Conservation (phyloP, 768 basidiomycete species). For the Serendipita vermifera region DNA sequence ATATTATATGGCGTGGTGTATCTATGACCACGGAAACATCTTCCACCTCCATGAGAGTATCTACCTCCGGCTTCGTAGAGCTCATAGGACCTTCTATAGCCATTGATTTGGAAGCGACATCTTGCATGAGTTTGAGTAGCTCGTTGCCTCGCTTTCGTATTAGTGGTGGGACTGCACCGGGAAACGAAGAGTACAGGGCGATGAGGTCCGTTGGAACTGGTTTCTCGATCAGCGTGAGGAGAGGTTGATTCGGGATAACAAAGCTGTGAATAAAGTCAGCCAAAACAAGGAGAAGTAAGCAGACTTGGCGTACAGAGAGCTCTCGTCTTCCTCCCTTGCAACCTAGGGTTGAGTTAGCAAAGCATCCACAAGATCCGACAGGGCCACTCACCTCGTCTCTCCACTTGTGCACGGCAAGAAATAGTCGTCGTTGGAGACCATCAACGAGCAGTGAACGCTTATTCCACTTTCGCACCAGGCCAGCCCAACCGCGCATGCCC, state of each 20-base stretch:
- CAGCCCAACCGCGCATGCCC: conserved; percentile 66
- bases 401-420: conserved; percentile 67
- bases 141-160: conserved; percentile 50
- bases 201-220: conserved; percentile 49
- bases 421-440: conserved; percentile 46
- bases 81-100: too few species aligned
- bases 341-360: conserved; percentile 17
- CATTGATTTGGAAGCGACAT: conserved; percentile 20
- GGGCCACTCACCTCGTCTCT: conserved; percentile 37
- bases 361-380: not conserved
- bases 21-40: conserved; percentile 6
- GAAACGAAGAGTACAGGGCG: conserved; percentile 46
- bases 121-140: conserved; percentile 47
- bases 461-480: conserved; percentile 72
- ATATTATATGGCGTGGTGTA: conserved; percentile 38
- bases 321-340: conserved; percentile 79
- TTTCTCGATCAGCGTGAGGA: conserved; percentile 61
- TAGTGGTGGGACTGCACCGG: conserved; percentile 42
- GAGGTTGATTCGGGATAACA: conserved; percentile 55
- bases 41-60: conserved; percentile 11
- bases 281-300: not conserved
- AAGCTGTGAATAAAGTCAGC: not conserved
- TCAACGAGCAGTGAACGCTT: conserved; percentile 36
- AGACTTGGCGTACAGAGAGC: conserved; percentile 42
- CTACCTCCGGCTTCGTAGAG: not conserved